Percentiles rank a stretch among this genome's conserved stretches.
Evolutionary conservation across 2,329 filamentous ascomycete species (phyloP).

Genomic region (Fusarium sp.): DNA sequence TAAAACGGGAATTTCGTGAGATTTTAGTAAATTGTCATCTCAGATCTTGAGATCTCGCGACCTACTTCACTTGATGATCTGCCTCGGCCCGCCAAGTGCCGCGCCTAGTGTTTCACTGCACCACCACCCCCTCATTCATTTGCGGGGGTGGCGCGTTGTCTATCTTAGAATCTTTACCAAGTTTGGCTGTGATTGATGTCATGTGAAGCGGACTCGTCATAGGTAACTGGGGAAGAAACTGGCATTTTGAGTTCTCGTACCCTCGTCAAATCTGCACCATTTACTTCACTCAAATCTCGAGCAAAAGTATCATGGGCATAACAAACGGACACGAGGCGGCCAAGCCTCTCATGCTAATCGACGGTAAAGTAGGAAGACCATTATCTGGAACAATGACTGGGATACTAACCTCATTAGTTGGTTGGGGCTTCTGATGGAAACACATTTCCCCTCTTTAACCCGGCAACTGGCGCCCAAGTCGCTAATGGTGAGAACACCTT

Average conservation of each 20-base stretch:
- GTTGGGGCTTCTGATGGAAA: constrained; percentile 37
- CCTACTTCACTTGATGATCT: too few relatives aligned
- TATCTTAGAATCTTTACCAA: neutral
- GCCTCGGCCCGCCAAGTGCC: neutral
- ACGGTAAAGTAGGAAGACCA: constrained; percentile 28
- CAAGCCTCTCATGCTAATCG: constrained; percentile 37
- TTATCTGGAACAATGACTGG: neutral
- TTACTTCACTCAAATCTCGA: neutral
- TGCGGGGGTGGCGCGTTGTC: neutral
- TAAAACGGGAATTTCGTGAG: too few relatives aligned
- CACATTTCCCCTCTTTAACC: constrained; percentile 41
- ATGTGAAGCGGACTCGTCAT: neutral
- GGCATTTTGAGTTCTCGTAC: too few relatives aligned
- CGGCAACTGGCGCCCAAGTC: constrained; percentile 35
- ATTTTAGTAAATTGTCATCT: too few relatives aligned
- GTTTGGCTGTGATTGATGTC: neutral
- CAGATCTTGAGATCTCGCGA: too few relatives aligned
- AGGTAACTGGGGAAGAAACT: neutral
- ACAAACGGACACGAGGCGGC: neutral
- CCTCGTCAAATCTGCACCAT: neutral
- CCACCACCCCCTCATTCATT: neutral
- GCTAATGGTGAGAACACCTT: constrained; percentile 24
- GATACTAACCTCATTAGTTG: constrained; percentile 22
- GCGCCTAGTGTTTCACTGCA: neutral
- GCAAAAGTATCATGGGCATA: neutral